Evolutionary conservation across 495 filamentous ascomycete species (phyloP), one percentile per base, ranked within the genome.

Genomic region (Pyronema omphalodes): DNA sequence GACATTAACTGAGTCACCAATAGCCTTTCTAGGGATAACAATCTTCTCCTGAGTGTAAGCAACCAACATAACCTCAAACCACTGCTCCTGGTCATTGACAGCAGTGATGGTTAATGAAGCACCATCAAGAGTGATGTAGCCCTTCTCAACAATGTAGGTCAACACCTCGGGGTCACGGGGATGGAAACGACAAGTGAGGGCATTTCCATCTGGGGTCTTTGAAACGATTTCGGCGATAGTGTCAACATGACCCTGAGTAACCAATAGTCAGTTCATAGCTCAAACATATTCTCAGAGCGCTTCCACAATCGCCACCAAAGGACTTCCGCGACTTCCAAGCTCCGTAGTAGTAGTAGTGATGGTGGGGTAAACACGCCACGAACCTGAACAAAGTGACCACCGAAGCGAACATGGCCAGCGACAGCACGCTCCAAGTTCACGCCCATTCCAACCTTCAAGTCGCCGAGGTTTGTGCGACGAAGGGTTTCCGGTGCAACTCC

Each of bases 1-100:
- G 14, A 96, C 81, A 67, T 99, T 99, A 34, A 96, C 87, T 49
- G 76, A 73, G 6, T 94, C 87, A 1, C 93, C 88, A n/a, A 71
- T 68, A 67, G 74, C 71, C 75, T 99, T 96, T 9, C 66, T 69
- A 8, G 83, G 86, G 55, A 83, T 84, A 1, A 94, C 86, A 36
- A 96, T 79, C 67, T 81, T 80, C 70, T 88, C 87, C 72, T 95
- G 93, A 39, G 93, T 94, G 62, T 99, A 99, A n/a, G 85, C 78
- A 67, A 99, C 94, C 44, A 99, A 71, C 93, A 99, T 99, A 8
- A 99, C 83, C 76, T 96, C 91, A 78, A 84, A 96, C 80, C 84
- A 95, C 7, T 80, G 82, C 57, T 81, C 83, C 34, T 59, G 70
- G 37, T 84, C 83, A 62, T 86, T 70, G 1, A 96, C 91, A 59